Conservation (phyloP, 2,329 filamentous ascomycete species). For the Colletotrichum sp. region DNA sequence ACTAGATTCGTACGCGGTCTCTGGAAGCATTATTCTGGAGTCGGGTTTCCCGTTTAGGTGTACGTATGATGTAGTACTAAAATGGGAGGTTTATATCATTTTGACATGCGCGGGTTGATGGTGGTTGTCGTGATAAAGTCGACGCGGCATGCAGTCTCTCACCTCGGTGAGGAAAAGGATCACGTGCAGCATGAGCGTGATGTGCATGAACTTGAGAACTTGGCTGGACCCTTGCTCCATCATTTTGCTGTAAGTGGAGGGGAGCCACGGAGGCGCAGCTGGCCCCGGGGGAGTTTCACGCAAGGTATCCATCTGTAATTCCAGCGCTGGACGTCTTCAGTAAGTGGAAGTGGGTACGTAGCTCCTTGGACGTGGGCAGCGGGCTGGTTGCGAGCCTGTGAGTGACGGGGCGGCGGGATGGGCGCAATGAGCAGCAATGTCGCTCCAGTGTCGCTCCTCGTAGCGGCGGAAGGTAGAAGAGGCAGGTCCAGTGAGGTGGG, state of each 20-base stretch:
- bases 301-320: conserved; percentile 11
- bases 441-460: background rate
- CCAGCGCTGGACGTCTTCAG: background rate
- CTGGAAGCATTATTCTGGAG: conserved; percentile 18
- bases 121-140: background rate
- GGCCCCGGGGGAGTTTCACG: conserved; percentile 12
- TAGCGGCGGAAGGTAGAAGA: background rate
- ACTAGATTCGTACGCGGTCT: conserved; percentile 11
- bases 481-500: background rate
- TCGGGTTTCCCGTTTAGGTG: conserved; percentile 6
- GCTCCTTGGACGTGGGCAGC: background rate
- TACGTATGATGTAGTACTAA: conserved; percentile 19
- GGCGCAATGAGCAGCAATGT: background rate
- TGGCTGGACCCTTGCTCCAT: conserved; percentile 9
- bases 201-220: conserved; percentile 18
- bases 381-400: background rate
- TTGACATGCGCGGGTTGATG: background rate
- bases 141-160: background rate
- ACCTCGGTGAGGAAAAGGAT: conserved; percentile 2
- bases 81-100: conserved; percentile 13
- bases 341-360: conserved; percentile 5
- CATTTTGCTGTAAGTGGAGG: background rate
- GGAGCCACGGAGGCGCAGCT: conserved; percentile 17
- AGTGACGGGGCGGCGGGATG: background rate
- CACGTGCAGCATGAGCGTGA: conserved; percentile 1